Evolutionary conservation across 2,329 filamentous ascomycete species (phyloP).

Genomic region (Polytolypa hystricis): DNA sequence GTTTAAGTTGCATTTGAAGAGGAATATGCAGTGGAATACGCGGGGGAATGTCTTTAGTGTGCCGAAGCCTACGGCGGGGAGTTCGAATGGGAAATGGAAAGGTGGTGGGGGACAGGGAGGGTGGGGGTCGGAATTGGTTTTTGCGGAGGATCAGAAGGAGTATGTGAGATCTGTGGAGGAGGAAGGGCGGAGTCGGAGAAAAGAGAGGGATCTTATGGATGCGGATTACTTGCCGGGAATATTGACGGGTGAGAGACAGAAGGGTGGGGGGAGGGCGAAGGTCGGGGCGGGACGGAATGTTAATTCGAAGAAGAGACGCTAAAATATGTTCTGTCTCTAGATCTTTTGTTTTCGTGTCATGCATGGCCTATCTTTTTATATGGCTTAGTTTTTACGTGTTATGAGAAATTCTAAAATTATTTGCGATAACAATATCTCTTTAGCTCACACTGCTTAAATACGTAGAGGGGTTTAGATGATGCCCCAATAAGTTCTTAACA

Average conservation of each 20-base stretch:
- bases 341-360: too few species aligned
- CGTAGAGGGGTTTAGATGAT: too few species aligned
- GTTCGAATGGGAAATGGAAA: constrained; percentile 61
- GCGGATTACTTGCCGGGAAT: constrained; percentile 83
- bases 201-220: constrained; percentile 81
- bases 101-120: constrained; percentile 69
- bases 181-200: constrained; percentile 47
- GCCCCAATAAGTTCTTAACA: too few species aligned
- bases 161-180: constrained; percentile 55
- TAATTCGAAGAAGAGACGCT: constrained; percentile 57
- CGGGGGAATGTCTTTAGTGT: constrained; percentile 86
- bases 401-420: too few species aligned
- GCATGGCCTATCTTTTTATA: too few species aligned
- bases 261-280: constrained; percentile 55
- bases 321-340: too few species aligned
- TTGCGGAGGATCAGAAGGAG: constrained; percentile 95
- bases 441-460: too few species aligned
- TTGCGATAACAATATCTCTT: too few species aligned
- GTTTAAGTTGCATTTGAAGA: constrained; percentile 79
- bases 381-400: too few species aligned
- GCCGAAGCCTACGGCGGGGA: constrained; percentile 77
- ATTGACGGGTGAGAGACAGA: constrained; percentile 64
- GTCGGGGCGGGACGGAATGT: constrained; percentile 79
- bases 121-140: constrained; percentile 73
- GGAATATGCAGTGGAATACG: constrained; percentile 93